Conservation (phyloP, 495 filamentous ascomycete species). For the Aspergillus conjunctus region DNA sequence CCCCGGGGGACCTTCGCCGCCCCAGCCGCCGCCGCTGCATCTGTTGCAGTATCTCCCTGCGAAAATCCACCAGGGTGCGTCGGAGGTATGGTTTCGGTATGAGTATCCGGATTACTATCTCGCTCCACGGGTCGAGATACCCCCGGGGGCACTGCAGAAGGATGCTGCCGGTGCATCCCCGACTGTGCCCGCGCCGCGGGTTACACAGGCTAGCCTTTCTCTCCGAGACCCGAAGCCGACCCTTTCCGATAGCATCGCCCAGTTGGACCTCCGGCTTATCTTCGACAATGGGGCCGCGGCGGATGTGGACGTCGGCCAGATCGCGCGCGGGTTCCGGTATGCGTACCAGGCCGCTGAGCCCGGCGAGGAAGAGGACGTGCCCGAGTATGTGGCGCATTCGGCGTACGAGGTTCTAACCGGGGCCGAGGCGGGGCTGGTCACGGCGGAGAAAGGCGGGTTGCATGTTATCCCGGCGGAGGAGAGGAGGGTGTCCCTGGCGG, state of each 20-base stretch:
- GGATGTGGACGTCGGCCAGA: constrained; percentile 35
- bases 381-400: constrained; percentile 7
- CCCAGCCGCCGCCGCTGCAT: constrained; percentile 23
- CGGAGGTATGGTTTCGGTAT: constrained; percentile 31
- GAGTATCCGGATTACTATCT: constrained; percentile 30
- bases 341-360: constrained; percentile 20
- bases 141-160: too few relatives aligned
- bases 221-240: constrained; percentile 27
- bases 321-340: constrained; percentile 36
- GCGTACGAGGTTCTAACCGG: constrained; percentile 14
- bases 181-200: too few relatives aligned
- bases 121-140: too few relatives aligned
- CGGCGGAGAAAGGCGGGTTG: constrained; percentile 20
- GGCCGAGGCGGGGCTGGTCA: constrained; percentile 19
- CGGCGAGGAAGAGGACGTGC: neutral
- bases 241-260: neutral
- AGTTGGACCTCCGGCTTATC: constrained; percentile 24
- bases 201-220: too few relatives aligned
- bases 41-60: constrained; percentile 35
- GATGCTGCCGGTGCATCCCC: too few relatives aligned
- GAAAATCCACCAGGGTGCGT: constrained; percentile 12
- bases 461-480: constrained; percentile 30
- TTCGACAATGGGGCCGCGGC: constrained; percentile 21
- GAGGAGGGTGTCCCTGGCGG: constrained; percentile 27
- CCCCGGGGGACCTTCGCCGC: constrained; percentile 8